Conservation (phyloP, 306 rosid species). For the Malus fusca region DNA sequence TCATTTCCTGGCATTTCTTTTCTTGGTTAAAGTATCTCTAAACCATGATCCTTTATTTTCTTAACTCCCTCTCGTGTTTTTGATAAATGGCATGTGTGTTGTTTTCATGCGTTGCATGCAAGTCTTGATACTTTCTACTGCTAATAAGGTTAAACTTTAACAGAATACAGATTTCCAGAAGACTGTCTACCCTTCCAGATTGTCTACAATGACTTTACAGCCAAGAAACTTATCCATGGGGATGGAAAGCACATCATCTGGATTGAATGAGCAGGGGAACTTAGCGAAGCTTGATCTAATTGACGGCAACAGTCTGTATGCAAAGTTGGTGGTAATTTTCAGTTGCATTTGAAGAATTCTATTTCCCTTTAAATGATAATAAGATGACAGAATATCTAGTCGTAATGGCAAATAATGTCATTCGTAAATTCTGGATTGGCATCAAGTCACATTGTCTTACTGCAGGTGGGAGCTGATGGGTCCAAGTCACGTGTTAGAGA, state of each 20-base stretch:
- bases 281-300: conserved; percentile 65
- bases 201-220: conserved; percentile 51
- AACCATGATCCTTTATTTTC: background rate
- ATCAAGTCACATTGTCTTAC: conserved; percentile 12
- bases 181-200: conserved; percentile 54
- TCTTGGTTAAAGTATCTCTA: background rate
- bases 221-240: conserved; percentile 35
- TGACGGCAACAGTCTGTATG: conserved; percentile 68
- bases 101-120: background rate
- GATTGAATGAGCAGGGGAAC: conserved; percentile 35
- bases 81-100: background rate
- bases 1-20: background rate
- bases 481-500: conserved; percentile 84
- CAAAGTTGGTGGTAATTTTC: conserved; percentile 83
- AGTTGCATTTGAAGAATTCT: conserved; percentile 9
- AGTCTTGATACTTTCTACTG: conserved; percentile 4
- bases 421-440: conserved; percentile 2
- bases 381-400: background rate
- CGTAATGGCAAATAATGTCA: background rate
- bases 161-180: conserved; percentile 66
- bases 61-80: background rate
- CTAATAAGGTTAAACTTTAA: conserved; percentile 26
- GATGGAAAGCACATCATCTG: conserved; percentile 25
- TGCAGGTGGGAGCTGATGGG: conserved; percentile 96
- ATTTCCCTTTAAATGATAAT: background rate